phyloP scores from a whole-genome alignment of 1,139 yeast genomes.

The Debaryomycetaceae sp. region DNA sequence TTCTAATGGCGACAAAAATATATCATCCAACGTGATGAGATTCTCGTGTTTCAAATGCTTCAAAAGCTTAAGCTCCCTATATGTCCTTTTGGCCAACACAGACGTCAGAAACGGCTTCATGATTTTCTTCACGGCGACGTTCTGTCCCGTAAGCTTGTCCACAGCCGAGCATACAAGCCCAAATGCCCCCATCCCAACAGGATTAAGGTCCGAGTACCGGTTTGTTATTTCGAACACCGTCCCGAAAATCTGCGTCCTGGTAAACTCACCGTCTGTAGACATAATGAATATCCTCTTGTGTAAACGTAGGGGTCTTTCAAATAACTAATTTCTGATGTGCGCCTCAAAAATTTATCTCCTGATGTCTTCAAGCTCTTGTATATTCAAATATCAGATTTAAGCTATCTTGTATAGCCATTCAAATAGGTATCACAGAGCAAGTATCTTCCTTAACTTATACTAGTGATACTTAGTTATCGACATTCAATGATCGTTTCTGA shows the following conservation, averaged over 20 bases:
- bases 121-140: constrained; percentile 94
- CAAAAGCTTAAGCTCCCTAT: constrained; percentile 87
- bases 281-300: constrained; percentile 9
- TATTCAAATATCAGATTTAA: neutral
- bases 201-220: constrained; percentile 86
- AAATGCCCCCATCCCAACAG: constrained; percentile 99
- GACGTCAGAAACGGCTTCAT: constrained; percentile 97
- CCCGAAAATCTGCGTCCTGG: constrained; percentile 66
- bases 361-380: neutral
- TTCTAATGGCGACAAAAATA: constrained; percentile 89
- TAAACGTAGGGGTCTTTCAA: neutral
- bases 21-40: constrained; percentile 88
- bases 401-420: neutral
- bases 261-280: constrained; percentile 45
- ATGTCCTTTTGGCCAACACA: constrained; percentile 92
- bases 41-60: constrained; percentile 95
- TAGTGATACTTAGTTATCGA: neutral
- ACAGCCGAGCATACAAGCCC: constrained; percentile 96
- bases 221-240: constrained; percentile 92
- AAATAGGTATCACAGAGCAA: neutral
- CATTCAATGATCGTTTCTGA: neutral
- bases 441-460: neutral
- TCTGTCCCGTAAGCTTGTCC: constrained; percentile 85
- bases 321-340: neutral
- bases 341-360: neutral